phyloP scores from a whole-genome alignment of 495 filamentous ascomycete genomes.

The Neurospora pannonica region DNA sequence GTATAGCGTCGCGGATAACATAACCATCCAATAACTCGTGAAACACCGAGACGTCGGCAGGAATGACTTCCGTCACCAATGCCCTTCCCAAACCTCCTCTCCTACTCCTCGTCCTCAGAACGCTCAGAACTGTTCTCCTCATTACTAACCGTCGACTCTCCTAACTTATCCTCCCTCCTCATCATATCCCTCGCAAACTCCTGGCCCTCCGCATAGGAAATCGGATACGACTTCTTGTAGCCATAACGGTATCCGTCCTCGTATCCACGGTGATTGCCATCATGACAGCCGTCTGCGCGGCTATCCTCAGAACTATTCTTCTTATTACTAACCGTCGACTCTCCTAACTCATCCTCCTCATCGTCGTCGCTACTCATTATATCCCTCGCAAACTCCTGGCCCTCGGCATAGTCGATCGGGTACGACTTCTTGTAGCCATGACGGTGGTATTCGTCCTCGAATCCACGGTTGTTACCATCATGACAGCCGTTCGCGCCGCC shows the following conservation, averaged over 20 bases:
- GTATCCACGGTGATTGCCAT: not conserved
- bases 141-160: not conserved
- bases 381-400: not conserved
- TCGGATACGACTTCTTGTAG: not conserved
- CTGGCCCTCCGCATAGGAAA: not conserved
- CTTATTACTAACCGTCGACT: not conserved
- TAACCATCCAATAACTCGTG: no score
- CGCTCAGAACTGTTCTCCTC: not conserved
- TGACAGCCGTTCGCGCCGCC: not conserved
- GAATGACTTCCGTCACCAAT: not conserved
- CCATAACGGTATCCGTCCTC: not conserved
- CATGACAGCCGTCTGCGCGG: not conserved
- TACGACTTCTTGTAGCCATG: not conserved
- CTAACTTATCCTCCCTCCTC: no score
- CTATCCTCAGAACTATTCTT: not conserved
- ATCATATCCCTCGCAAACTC: not conserved
- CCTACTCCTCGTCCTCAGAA: not conserved
- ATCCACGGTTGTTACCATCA: not conserved
- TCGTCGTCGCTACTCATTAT: not conserved
- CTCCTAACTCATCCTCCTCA: not conserved
- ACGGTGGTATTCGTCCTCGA: not conserved
- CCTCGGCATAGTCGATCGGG: not conserved
- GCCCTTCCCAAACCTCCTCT: not conserved
- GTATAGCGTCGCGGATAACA: not conserved
- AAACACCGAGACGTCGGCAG: no score